Conservation (phyloP, 768 basidiomycete species). For the Calocybe gangraenosa region DNA sequence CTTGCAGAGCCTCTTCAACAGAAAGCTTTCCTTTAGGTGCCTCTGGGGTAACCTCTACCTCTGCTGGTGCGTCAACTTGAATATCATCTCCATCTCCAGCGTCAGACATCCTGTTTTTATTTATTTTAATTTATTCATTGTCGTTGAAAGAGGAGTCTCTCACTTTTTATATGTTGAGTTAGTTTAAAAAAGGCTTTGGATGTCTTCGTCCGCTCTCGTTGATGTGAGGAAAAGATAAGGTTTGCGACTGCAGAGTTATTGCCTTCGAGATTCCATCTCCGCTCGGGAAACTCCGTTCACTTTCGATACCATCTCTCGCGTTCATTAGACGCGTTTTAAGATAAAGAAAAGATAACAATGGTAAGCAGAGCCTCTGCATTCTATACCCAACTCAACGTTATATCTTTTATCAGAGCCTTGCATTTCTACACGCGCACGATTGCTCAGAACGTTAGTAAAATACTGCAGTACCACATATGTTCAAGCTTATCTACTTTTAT, state of each 20-base stretch:
- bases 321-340: no score
- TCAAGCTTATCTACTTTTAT: conserved; percentile 8
- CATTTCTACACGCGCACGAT: conserved; percentile 68
- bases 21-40: conserved; percentile 94
- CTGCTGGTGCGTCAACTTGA: conserved; percentile 67
- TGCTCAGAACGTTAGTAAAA: conserved; percentile 67
- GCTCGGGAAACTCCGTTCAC: conserved; percentile 43
- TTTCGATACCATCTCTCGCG: conserved; percentile 18
- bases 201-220: conserved; percentile 97
- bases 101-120: conserved; percentile 82
- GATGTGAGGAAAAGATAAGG: conserved; percentile 69
- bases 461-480: conserved; percentile 22
- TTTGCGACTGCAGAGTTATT: conserved; percentile 36
- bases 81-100: conserved; percentile 99
- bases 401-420: conserved; percentile 50
- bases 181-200: conserved; percentile 32
- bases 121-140: conserved; percentile 6
- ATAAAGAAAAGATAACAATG: no score
- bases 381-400: background rate
- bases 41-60: conserved; percentile 80
- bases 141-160: background rate
- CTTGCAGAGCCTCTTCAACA: conserved; percentile 93
- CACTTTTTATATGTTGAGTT: conserved; percentile 38
- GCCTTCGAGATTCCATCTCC: conserved; percentile 52
- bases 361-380: conserved; percentile 17